Percentiles rank a stretch among this genome's conserved stretches.
These are phyloP conservation scores for Lipomyces yamanashiensis DNA, from an alignment of 805 yeast genomes.

Conservation along the genomic window DNA sequence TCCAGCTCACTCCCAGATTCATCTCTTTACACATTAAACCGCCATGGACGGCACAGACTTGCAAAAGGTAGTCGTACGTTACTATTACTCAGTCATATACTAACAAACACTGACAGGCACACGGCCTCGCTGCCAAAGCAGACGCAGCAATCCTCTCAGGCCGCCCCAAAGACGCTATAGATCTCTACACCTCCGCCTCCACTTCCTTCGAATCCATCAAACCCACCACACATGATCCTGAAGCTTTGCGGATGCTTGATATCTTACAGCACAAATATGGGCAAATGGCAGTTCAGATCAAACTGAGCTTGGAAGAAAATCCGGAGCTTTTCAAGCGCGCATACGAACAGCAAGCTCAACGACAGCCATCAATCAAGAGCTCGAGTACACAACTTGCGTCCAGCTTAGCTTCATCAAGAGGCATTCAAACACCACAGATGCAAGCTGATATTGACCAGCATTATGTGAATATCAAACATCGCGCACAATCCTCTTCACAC, in stretches of 20 bases:
- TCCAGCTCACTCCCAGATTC: background rate
- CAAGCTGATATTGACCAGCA: slow-evolving; percentile 21
- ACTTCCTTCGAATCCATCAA: slow-evolving; percentile 24
- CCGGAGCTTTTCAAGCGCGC: slow-evolving; percentile 25
- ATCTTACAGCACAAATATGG: slow-evolving; percentile 24
- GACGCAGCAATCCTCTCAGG: slow-evolving; percentile 35
- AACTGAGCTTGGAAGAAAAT: slow-evolving; percentile 13
- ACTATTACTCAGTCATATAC: background rate
- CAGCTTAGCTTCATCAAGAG: slow-evolving; percentile 42
- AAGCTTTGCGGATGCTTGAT: slow-evolving; percentile 29
- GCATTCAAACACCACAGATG: slow-evolving; percentile 23
- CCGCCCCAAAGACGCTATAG: slow-evolving; percentile 34
- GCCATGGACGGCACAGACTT: slow-evolving; percentile 12
- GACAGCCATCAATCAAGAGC: background rate
- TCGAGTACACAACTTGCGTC: slow-evolving; percentile 9
- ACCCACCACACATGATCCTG: slow-evolving; percentile 30
- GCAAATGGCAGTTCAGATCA: slow-evolving; percentile 25
- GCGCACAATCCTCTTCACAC: background rate
- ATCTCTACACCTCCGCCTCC: slow-evolving; percentile 32
- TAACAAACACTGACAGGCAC: slow-evolving; percentile 30
- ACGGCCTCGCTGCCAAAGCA: slow-evolving; percentile 32
- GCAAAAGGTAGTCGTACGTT: slow-evolving; percentile 7
- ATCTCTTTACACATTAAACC: background rate
- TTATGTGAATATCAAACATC: slow-evolving; percentile 18
- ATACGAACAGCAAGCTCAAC: background rate